Conservation (phyloP, 2,329 filamentous ascomycete species). For the Aaosphaeria arxii region DNA sequence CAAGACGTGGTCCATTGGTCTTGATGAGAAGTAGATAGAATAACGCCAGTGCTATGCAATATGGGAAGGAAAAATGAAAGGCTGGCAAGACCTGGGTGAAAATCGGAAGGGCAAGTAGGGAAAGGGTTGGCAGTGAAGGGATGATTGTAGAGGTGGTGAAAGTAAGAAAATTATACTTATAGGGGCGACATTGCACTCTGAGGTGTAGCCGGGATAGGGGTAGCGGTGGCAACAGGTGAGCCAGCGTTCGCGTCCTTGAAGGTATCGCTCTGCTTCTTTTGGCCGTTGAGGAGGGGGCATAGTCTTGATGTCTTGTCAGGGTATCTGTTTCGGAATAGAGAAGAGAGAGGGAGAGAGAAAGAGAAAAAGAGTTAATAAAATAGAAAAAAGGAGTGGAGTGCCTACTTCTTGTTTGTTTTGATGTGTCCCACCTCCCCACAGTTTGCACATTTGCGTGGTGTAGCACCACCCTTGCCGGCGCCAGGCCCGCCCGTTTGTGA, state of each 20-base stretch:
- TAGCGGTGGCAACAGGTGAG: constrained; percentile 16
- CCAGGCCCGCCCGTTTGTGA: constrained; percentile 45
- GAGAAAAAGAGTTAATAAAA: neutral
- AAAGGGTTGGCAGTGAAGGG: too few species aligned
- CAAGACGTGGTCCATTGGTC: too few species aligned
- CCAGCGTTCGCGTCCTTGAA: constrained; percentile 33
- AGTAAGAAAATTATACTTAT: constrained; percentile 1
- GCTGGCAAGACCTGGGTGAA: too few species aligned
- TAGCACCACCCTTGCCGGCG: constrained; percentile 53
- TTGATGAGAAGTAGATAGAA: too few species aligned
- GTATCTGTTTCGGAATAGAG: neutral
- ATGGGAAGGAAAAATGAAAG: too few species aligned
- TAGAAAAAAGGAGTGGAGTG: neutral
- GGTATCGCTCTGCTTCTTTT: constrained; percentile 37
- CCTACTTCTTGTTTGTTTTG: constrained; percentile 96
- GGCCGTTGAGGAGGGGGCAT: constrained; percentile 37
- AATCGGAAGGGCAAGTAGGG: too few species aligned
- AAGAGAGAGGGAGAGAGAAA: neutral
- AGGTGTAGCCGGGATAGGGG: constrained; percentile 11
- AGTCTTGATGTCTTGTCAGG: constrained; percentile 26
- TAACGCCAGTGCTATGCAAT: too few species aligned
- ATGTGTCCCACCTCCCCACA: constrained; percentile 97
- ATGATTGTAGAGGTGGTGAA: too few species aligned
- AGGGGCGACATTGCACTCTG: constrained; percentile 9
- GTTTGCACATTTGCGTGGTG: constrained; percentile 88